Evolutionary conservation across 306 rosid genomes (phyloP).

Genomic region (Ochetophila trinervis): DNA sequence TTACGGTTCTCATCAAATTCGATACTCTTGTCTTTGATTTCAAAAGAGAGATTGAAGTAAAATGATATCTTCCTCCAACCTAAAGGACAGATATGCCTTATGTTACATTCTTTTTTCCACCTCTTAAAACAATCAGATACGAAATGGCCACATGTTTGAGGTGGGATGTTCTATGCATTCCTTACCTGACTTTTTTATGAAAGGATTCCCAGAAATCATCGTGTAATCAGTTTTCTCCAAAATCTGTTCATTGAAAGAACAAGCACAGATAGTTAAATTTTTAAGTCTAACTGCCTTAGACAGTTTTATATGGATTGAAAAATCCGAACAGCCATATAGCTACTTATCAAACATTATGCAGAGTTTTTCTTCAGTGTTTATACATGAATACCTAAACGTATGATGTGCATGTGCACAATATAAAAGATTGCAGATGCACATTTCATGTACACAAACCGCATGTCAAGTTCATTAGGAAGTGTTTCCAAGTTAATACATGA

Average conservation of each 20-base stretch:
- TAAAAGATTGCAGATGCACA: too few species aligned
- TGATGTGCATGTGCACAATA: neutral
- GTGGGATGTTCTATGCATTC: neutral
- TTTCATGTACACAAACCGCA: too few species aligned
- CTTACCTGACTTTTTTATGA: conserved; percentile 82
- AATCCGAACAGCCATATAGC: neutral
- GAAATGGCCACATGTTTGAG: too few species aligned
- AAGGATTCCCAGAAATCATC: conserved; percentile 67
- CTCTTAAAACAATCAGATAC: neutral
- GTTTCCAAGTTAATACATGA: neutral
- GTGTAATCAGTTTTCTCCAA: conserved; percentile 79
- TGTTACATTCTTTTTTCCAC: conserved; percentile 10
- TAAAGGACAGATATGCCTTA: conserved; percentile 28
- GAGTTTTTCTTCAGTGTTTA: neutral
- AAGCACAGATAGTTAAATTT: conserved; percentile 18
- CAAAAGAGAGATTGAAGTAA: conserved; percentile 87
- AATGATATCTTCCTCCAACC: conserved; percentile 99
- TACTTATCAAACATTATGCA: neutral
- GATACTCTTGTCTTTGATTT: conserved; percentile 80
- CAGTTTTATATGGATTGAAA: neutral
- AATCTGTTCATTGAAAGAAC: conserved; percentile 48
- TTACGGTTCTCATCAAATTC: conserved; percentile 84
- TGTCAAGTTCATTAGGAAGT: too few species aligned
- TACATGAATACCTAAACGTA: neutral
- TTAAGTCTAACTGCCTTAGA: neutral